Percentiles rank a stretch among this genome's conserved stretches.
phyloP scores from a whole-genome alignment of 371 early-diverging fungal genomes.

The Parasitella parasitica region DNA sequence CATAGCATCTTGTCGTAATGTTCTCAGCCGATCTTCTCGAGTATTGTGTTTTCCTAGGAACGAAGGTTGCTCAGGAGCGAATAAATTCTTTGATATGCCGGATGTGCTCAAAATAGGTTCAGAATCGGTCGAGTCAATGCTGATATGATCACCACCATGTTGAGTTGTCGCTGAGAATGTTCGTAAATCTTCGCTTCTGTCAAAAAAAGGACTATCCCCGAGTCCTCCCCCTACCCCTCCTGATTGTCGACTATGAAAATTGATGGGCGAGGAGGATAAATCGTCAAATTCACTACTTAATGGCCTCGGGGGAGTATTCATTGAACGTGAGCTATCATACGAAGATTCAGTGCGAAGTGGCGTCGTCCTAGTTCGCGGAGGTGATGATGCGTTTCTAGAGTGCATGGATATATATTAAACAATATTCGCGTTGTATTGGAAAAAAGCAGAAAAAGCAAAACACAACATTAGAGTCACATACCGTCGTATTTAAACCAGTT shows the following conservation, averaged over 20 bases:
- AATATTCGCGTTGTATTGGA: not conserved
- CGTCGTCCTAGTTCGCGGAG: not conserved
- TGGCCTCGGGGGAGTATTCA: not conserved
- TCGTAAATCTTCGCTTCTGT: conserved; percentile 2
- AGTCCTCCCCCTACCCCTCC: not conserved
- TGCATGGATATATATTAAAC: not conserved
- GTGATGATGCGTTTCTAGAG: not conserved
- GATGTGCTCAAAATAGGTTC: not conserved
- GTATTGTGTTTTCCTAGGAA: not conserved
- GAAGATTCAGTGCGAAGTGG: not conserved
- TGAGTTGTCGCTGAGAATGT: not conserved
- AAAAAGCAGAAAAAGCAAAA: not conserved
- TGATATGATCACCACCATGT: not conserved
- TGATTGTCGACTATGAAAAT: not conserved
- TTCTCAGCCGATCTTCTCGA: conserved; percentile 40
- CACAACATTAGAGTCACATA: not conserved
- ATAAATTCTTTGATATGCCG: not conserved
- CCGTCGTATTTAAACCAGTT: no score
- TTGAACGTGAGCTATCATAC: not conserved
- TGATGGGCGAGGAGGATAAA: not conserved
- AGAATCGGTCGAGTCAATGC: conserved; percentile 2
- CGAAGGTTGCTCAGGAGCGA: not conserved
- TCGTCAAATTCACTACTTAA: not conserved
- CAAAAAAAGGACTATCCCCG: conserved; percentile 8
- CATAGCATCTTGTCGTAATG: conserved; percentile 54